phyloP scores from a whole-genome alignment of 2,329 filamentous ascomycete species.

The Monilinia fructicola region DNA sequence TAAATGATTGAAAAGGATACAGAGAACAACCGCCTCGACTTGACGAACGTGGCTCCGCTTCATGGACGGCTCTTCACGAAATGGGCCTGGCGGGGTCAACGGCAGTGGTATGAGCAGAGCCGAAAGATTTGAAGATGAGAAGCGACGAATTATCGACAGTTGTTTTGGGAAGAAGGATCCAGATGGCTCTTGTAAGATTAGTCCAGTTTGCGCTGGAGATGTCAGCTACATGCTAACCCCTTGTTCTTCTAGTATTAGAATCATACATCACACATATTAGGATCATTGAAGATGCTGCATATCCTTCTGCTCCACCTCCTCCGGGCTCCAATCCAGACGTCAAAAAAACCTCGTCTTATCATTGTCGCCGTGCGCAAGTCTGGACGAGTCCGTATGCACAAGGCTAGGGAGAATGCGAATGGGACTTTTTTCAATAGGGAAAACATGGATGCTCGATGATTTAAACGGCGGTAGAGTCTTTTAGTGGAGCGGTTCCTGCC shows the following conservation, averaged over 20 bases:
- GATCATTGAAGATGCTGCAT: conserved; percentile 80
- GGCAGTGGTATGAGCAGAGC: conserved; percentile 48
- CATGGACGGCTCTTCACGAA: conserved; percentile 40
- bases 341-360: conserved; percentile 85
- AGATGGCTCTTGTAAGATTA: conserved; percentile 70
- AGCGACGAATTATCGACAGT: conserved; percentile 88
- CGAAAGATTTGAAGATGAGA: conserved; percentile 95
- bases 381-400: conserved; percentile 91
- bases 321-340: conserved; percentile 69
- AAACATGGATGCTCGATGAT: conserved; percentile 97
- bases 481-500: conserved; percentile 59
- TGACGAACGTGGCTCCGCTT: conserved; percentile 38
- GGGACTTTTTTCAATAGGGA: conserved; percentile 96
- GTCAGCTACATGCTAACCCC: conserved; percentile 30
- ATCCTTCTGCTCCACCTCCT: conserved; percentile 82
- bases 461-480: conserved; percentile 78
- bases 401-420: conserved; percentile 92
- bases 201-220: conserved; percentile 11
- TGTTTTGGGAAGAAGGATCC: conserved; percentile 89
- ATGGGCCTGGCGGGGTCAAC: conserved; percentile 40
- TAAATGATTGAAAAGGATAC: conserved; percentile 23
- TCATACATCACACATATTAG: conserved; percentile 98
- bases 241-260: conserved; percentile 62
- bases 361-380: conserved; percentile 92
- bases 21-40: conserved; percentile 19